Base-by-base conservation (phyloP, 108 stramenopile species). In the Cyclotella baltica region DNA sequence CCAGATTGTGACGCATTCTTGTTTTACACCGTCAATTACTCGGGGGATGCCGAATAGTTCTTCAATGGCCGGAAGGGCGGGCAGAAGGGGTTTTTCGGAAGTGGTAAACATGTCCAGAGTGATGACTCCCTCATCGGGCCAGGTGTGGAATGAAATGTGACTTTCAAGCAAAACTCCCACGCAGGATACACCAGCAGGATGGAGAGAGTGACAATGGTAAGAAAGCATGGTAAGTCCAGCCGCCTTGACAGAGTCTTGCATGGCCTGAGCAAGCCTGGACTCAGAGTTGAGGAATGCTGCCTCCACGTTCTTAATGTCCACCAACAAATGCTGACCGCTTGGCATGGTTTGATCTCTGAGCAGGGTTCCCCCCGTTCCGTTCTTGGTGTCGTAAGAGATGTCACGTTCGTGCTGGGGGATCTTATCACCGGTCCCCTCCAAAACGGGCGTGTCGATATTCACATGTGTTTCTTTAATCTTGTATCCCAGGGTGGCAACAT, bases 61-160 rank as follows among this genome's bases (percentile, higher is more conserved):
- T 65, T 95, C 84, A 66, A 95, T 89, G 33, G 62, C 76, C 11
- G 82, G 78, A 1, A 96, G 70, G 28, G 87, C 87, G 2, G 90
- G 92, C n/a, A 96, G 51, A 22, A 92, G 58, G 4, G 88, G 87
- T 29, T 80, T 87, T 16, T 84, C 68, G 59, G 81, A 70, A n/a
- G 91, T 90, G 19, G 96, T 94, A 72, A 94, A 94, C 48, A 96
- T 52, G 79, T 96, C 96, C 19, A 96, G 68, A 1, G 91, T 90
- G 61, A 93, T 92, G 61, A 92, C 92, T 27, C 96, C 96, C 62
- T 92, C 92, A 22, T 92, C 91, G 46, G 96, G 96, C 96, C 93
- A 94, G 11, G 96, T 94, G 78, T 96, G 96, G 63, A 93, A 92
- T 16, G 81, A 74, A 77, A 96, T 91, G 73, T 96, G 96, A 65